phyloP scores from a whole-genome alignment of 441 rosid genomes.

The Eruca vesicaria region DNA sequence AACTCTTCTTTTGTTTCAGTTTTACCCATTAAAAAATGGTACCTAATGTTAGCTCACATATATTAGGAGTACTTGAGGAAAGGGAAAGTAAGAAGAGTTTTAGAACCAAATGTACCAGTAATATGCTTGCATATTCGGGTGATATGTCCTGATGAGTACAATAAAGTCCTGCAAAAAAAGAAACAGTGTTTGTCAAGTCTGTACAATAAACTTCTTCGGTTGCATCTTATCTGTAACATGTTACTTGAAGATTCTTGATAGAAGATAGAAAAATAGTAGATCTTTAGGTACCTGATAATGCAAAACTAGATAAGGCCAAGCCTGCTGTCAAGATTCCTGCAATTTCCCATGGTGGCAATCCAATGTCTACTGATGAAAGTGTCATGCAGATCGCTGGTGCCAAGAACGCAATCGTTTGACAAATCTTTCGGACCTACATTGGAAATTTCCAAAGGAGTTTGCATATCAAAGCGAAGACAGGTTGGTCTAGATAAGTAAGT shows the following conservation, averaged over 20 bases:
- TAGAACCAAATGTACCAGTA: constrained; percentile 55
- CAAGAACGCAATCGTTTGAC: constrained; percentile 85
- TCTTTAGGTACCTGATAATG: constrained; percentile 70
- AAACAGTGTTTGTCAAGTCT: neutral
- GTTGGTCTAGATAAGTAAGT: neutral
- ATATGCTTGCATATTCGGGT: constrained; percentile 91
- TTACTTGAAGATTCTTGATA: constrained; percentile 1
- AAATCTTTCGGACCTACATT: constrained; percentile 86
- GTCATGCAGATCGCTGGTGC: constrained; percentile 94
- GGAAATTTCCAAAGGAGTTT: constrained; percentile 15
- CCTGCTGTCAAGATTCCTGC: constrained; percentile 87
- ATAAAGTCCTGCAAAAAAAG: constrained; percentile 41
- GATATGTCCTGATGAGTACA: constrained; percentile 99
- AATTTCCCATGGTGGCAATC: constrained; percentile 91
- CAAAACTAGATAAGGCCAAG: constrained; percentile 91
- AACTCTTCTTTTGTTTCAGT: neutral
- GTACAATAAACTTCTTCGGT: neutral
- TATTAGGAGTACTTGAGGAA: neutral
- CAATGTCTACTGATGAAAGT: constrained; percentile 81
- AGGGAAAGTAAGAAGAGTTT: neutral
- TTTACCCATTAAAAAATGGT: neutral
- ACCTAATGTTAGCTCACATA: neutral
- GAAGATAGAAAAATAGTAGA: neutral
- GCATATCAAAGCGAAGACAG: neutral
- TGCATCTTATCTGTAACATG: neutral